Conservation (phyloP, 768 basidiomycete species). For the Amanita pseudoporphyria region DNA sequence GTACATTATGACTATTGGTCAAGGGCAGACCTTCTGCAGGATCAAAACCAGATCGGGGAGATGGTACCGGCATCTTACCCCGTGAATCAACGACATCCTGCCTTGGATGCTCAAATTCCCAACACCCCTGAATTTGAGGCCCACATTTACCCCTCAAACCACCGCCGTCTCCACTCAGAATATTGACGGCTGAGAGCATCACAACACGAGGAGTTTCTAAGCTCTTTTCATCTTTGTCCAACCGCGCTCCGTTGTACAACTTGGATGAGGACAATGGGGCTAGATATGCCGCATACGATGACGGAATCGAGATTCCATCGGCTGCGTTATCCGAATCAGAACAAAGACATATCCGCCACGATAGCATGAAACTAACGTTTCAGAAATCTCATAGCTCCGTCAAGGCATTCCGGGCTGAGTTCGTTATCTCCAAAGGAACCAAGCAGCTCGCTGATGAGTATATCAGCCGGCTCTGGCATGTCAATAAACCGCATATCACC, state of each 20-base stretch:
- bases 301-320: slow-evolving; percentile 90
- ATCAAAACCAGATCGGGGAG: background rate
- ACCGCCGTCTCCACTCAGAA: slow-evolving; percentile 71
- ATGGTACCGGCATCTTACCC: slow-evolving; percentile 34
- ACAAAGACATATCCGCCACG: background rate
- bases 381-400: slow-evolving; percentile 89
- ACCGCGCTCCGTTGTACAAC: slow-evolving; percentile 74
- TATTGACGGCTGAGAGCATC: slow-evolving; percentile 92
- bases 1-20: slow-evolving; percentile 94
- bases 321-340: slow-evolving; percentile 33
- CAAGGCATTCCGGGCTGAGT: slow-evolving; percentile 94
- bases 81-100: slow-evolving; percentile 63
- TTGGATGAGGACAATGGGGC: slow-evolving; percentile 94
- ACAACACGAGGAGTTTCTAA: slow-evolving; percentile 97
- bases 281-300: slow-evolving; percentile 91
- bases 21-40: slow-evolving; percentile 62
- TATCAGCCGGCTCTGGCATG: slow-evolving; percentile 83
- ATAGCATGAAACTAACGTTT: slow-evolving; percentile 51
- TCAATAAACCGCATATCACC: slow-evolving; percentile 89
- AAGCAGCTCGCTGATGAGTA: slow-evolving; percentile 90
- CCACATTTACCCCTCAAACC: slow-evolving; percentile 62
- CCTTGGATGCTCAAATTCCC: slow-evolving; percentile 95
- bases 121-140: slow-evolving; percentile 84
- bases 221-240: slow-evolving; percentile 55
- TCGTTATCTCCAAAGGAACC: slow-evolving; percentile 99